Conservation (phyloP, 2,329 filamentous ascomycete genomes). For the Nemania bipapillata region DNA sequence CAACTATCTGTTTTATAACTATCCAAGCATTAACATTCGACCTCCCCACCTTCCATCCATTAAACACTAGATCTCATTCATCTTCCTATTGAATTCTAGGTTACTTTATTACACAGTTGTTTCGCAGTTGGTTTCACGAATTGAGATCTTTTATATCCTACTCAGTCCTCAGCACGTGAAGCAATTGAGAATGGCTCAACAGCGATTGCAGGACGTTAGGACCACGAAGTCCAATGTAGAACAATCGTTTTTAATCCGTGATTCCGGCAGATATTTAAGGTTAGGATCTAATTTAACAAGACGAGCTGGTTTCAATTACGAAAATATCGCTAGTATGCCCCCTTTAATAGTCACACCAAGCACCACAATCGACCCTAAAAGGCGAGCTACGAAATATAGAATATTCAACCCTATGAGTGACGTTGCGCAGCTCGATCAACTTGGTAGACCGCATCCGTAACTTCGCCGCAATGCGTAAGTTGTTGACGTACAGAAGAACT, state of each 20-base stretch:
- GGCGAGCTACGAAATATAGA: slow-evolving; percentile 1
- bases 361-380: slow-evolving; percentile 68
- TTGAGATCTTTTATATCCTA: no score
- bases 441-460: background rate
- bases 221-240: no score
- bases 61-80: no score
- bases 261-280: background rate
- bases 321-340: slow-evolving; percentile 15
- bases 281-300: background rate
- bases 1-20: no score
- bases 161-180: no score
- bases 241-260: background rate
- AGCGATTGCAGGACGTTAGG: no score
- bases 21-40: no score
- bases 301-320: slow-evolving; percentile 1
- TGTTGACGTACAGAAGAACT: background rate
- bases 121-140: no score
- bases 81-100: no score
- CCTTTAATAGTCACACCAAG: background rate
- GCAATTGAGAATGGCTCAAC: no score
- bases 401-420: background rate
- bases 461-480: slow-evolving; percentile 5
- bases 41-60: no score
- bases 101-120: no score
- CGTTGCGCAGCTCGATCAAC: slow-evolving; percentile 2